Conservation (phyloP, 2,329 filamentous ascomycete genomes). For the Fusarium mangiferae region DNA sequence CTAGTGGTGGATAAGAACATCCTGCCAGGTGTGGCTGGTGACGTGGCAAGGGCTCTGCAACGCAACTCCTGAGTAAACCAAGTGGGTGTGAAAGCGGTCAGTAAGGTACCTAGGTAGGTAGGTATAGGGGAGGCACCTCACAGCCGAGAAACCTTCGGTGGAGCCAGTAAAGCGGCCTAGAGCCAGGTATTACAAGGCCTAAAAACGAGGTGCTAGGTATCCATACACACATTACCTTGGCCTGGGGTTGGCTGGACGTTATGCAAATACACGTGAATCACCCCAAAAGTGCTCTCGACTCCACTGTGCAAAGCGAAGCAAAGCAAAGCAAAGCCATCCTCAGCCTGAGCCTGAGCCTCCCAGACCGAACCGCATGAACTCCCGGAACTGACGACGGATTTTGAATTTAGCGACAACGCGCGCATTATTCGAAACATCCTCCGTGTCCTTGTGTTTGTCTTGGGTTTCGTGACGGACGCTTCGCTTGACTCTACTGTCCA, state of each 20-base stretch:
- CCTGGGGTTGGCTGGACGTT: constrained; percentile 12
- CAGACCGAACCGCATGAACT: constrained; percentile 44
- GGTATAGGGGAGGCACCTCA: background rate
- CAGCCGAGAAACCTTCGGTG: constrained; percentile 31
- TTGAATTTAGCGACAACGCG: constrained; percentile 43
- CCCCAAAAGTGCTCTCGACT: constrained; percentile 7
- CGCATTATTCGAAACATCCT: constrained; percentile 36
- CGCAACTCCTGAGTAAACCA: background rate
- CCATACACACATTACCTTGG: background rate
- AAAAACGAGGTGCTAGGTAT: constrained; percentile 1
- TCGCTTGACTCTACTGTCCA: constrained; percentile 29
- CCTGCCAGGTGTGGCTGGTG: constrained; percentile 38
- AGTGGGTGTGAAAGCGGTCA: constrained; percentile 4
- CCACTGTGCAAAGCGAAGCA: constrained; percentile 31
- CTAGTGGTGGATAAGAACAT: constrained; percentile 31
- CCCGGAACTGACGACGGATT: constrained; percentile 41
- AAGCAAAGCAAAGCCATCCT: constrained; percentile 16
- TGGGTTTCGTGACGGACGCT: constrained; percentile 30
- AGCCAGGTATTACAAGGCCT: constrained; percentile 14
- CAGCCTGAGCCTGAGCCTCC: constrained; percentile 19
- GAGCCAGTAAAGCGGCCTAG: constrained; percentile 4
- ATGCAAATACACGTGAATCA: constrained; percentile 43
- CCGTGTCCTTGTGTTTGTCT: constrained; percentile 30
- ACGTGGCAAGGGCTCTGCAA: constrained; percentile 28
- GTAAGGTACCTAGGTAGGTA: background rate